Percentiles rank a stretch among this genome's conserved stretches.
Evolutionary conservation across 208 protist genomes (phyloP).

Genomic region (Lotmaria passim): DNA sequence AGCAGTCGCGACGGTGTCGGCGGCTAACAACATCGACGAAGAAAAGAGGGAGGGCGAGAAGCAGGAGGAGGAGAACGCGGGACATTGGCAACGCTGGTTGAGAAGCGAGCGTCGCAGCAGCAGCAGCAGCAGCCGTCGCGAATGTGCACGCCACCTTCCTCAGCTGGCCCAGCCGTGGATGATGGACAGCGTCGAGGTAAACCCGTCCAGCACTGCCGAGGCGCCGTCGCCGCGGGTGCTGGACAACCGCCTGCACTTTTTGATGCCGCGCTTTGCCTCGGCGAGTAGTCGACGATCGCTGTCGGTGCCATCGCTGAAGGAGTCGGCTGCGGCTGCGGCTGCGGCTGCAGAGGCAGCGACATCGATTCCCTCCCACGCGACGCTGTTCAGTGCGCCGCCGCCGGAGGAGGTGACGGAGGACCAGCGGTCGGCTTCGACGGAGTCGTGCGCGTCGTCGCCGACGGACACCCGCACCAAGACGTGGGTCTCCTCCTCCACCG

Average conservation of each 20-base stretch:
- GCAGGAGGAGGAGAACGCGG: neutral
- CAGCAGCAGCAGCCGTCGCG: too few relatives aligned
- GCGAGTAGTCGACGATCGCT: neutral
- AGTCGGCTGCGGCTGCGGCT: neutral
- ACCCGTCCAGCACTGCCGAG: neutral
- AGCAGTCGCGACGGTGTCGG: neutral
- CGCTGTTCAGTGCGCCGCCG: constrained; percentile 3
- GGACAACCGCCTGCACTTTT: constrained; percentile 21
- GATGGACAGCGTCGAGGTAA: neutral
- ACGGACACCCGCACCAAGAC: constrained; percentile 6
- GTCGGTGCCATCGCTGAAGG: neutral
- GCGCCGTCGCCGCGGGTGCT: constrained; percentile 31
- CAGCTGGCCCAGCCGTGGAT: constrained; percentile 11
- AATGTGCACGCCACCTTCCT: neutral
- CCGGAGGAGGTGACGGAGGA: constrained; percentile 9
- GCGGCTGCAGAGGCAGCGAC: too few relatives aligned
- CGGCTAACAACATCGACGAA: neutral
- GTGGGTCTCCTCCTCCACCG: neutral
- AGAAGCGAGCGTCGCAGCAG: constrained; percentile 1
- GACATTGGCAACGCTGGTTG: neutral
- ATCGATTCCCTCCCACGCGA: constrained; percentile 1
- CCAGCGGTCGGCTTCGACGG: neutral
- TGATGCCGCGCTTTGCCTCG: neutral
- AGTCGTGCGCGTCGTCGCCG: neutral
- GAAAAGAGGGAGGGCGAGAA: neutral